Conservation (phyloP, 768 basidiomycete species). For the Boletus eberwhitei region DNA sequence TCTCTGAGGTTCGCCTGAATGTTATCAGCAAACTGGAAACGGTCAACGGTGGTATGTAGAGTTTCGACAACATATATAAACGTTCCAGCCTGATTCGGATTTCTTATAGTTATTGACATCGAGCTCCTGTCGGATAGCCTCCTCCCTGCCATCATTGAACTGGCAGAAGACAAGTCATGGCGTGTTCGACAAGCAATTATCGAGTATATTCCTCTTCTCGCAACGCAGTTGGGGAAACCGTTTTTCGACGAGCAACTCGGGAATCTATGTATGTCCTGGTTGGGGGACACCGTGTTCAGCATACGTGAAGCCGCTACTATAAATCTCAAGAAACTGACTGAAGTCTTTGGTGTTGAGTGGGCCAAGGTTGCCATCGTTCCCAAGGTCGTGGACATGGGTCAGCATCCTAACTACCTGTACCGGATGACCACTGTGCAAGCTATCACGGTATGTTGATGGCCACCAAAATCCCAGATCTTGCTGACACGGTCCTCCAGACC, state of each 20-base stretch:
- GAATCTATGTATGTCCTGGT: conserved; percentile 97
- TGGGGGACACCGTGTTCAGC: conserved; percentile 97
- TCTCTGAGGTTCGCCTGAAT: conserved; percentile 95
- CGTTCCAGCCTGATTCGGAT: conserved; percentile 8
- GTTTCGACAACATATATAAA: background rate
- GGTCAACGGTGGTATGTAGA: conserved; percentile 77
- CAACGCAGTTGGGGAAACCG: conserved; percentile 92
- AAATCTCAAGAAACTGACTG: conserved; percentile 94
- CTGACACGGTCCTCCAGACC: conserved; percentile 53
- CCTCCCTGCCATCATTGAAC: conserved; percentile 93
- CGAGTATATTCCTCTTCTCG: conserved; percentile 98
- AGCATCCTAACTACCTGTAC: conserved; percentile 94
- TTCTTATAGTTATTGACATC: conserved; percentile 85
- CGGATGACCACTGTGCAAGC: conserved; percentile 99
- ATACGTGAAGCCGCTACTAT: conserved; percentile 98
- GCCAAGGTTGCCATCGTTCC: conserved; percentile 91
- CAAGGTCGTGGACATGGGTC: conserved; percentile 95
- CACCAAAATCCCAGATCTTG: too few species aligned
- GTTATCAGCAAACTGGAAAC: conserved; percentile 98
- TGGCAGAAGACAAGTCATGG: conserved; percentile 99
- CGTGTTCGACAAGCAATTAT: conserved; percentile 99
- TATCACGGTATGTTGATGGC: conserved; percentile 69
- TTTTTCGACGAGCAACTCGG: conserved; percentile 99
- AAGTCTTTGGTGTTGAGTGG: conserved; percentile 99
- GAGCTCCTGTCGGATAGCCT: conserved; percentile 92